phyloP scores from a whole-genome alignment of 164 flowering plant genomes.

The Vitis cinerea region DNA sequence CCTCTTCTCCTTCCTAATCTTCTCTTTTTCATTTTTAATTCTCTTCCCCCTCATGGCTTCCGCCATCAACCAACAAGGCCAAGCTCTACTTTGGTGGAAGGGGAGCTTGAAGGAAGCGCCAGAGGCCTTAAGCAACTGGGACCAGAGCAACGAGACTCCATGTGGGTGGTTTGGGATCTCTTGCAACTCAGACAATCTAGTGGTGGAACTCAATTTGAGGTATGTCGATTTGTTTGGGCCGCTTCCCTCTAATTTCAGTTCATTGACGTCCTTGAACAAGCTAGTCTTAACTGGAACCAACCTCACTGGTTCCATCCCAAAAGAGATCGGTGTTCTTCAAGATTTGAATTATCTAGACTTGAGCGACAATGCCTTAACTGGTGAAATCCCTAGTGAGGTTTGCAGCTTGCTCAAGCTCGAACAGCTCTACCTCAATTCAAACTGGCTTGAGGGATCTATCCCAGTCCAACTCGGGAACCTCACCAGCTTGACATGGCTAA shows the following conservation, averaged over 20 bases:
- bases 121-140: slow-evolving; percentile 46
- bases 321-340: slow-evolving; percentile 33
- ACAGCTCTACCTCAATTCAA: slow-evolving; percentile 51
- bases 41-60: slow-evolving; percentile 7
- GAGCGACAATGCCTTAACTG: slow-evolving; percentile 60
- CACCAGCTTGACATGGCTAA: slow-evolving; percentile 42
- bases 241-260: slow-evolving; percentile 46
- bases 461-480: slow-evolving; percentile 61
- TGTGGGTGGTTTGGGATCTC: slow-evolving; percentile 66
- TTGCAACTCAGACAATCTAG: slow-evolving; percentile 47
- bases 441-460: slow-evolving; percentile 59
- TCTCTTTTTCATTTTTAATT: slow-evolving; percentile 9
- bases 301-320: slow-evolving; percentile 69
- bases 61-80: slow-evolving; percentile 58
- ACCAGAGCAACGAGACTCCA: slow-evolving; percentile 38
- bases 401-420: slow-evolving; percentile 47
- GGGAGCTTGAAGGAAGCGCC: slow-evolving; percentile 36
- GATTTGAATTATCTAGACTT: slow-evolving; percentile 49
- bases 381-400: slow-evolving; percentile 65
- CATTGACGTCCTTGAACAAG: slow-evolving; percentile 42
- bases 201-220: slow-evolving; percentile 48
- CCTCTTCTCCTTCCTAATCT: slow-evolving; percentile 16
- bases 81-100: slow-evolving; percentile 69
- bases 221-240: slow-evolving; percentile 55
- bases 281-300: slow-evolving; percentile 59